phyloP scores from a whole-genome alignment of 768 basidiomycete genomes.

The Cyclocybe cylindracea region DNA sequence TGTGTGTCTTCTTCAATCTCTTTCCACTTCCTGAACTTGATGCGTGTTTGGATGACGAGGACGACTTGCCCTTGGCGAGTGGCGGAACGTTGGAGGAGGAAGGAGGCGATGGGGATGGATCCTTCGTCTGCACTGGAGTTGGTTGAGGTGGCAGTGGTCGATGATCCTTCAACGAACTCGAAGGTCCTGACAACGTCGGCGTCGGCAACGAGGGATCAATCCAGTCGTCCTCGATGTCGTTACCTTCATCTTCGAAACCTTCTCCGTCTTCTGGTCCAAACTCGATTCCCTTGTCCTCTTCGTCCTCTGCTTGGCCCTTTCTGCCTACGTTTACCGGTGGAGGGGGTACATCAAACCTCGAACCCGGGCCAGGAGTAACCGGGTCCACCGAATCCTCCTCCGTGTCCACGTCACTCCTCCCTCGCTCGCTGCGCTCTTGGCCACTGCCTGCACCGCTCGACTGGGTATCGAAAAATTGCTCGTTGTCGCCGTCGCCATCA shows the following conservation, averaged over 20 bases:
- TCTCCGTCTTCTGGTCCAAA: slow-evolving; percentile 28
- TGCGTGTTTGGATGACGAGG: slow-evolving; percentile 7
- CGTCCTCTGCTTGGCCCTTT: slow-evolving; percentile 21
- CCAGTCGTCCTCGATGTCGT: slow-evolving; percentile 65
- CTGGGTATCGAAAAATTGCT: slow-evolving; percentile 56
- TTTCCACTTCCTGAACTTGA: slow-evolving; percentile 21
- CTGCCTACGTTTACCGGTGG: slow-evolving; percentile 21
- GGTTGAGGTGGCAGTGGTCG: slow-evolving; percentile 41
- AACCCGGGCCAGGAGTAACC: slow-evolving; percentile 63
- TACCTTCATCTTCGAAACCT: slow-evolving; percentile 45
- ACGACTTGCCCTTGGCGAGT: slow-evolving; percentile 16
- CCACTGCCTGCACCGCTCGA: slow-evolving; percentile 31
- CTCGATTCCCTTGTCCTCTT: slow-evolving; percentile 20
- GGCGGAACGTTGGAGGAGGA: slow-evolving; percentile 14
- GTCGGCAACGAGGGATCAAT: slow-evolving; percentile 61
- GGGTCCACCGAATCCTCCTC: slow-evolving; percentile 75
- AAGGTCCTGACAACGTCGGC: slow-evolving; percentile 15
- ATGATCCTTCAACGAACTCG: slow-evolving; percentile 20
- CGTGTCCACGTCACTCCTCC: slow-evolving; percentile 61
- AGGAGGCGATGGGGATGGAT: slow-evolving; percentile 15
- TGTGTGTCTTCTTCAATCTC: slow-evolving; percentile 38
- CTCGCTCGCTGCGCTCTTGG: slow-evolving; percentile 36
- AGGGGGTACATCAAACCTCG: slow-evolving; percentile 35
- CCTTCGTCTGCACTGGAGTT: slow-evolving; percentile 7
- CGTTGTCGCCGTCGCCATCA: slow-evolving; percentile 39